Conservation (phyloP, 441 rosid species). For the Gossypium davidsonii region DNA sequence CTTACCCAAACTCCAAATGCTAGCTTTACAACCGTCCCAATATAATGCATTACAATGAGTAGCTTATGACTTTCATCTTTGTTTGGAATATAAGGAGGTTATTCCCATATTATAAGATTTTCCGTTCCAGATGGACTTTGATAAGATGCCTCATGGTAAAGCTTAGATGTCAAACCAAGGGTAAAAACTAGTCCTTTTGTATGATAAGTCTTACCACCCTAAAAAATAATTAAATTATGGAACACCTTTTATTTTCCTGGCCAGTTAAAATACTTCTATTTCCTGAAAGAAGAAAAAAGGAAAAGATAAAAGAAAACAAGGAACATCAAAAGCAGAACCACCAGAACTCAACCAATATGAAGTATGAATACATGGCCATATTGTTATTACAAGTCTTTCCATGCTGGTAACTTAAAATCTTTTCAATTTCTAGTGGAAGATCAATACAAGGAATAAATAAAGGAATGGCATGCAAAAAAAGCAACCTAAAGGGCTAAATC, state of each 20-base stretch:
- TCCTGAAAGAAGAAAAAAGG: background rate
- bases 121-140: background rate
- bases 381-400: background rate
- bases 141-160: background rate
- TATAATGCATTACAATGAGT: background rate
- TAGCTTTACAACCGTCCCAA: background rate
- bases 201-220: background rate
- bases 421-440: background rate
- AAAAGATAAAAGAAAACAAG: background rate
- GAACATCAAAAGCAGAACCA: background rate
- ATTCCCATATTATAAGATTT: background rate
- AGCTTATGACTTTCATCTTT: background rate
- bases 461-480: background rate
- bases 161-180: background rate
- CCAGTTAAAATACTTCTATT: background rate
- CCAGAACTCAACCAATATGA: background rate
- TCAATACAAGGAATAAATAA: background rate
- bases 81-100: background rate
- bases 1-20: background rate
- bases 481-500: background rate
- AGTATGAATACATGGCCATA: background rate
- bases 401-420: background rate
- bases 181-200: background rate
- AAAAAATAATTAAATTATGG: background rate
- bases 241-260: background rate